Evolutionary conservation across 805 yeast genomes (phyloP), one percentile per base, ranked within the genome.

Genomic region (Grigorovia transvaalensis): DNA sequence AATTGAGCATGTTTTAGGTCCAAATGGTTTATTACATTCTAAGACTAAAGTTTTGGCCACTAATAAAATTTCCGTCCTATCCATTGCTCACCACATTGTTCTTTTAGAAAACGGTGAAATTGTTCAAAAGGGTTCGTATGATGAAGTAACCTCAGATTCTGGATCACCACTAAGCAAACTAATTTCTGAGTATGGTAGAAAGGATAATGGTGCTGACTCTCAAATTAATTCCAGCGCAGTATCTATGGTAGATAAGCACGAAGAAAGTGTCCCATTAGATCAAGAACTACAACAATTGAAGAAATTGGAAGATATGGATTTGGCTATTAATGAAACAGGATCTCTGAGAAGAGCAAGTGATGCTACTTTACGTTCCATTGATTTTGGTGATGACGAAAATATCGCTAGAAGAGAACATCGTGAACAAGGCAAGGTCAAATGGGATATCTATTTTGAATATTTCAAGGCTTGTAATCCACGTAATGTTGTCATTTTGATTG

Each of bases 371-470:
- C 51, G 61, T 29, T 63, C 67, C 48, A 61, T 68, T 50, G 64
- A 60, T 42, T 68, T 68, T 55, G 69, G 59, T 48, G 67, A 71
- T 47, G 76, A 72, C 45, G 74, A 50, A 57, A 65, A 60, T 46
- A 55, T 53, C 30, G 62, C 57, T 2, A 63, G 68, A 49, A 80
- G 78, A 58, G 99, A 93, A 69, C 89, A 81, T 57, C 78, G 85
- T 53, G 96, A 93, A 69, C 90, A 88, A 65, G 99, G 99, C 51
- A 82, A 88, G 65, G 99, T 93, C 52, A 85, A 87, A 63, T 85
- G 96, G 89, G 74, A 76, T 30, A 87, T 93, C 44, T 93, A 93
- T 67, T 59, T 70, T 54, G 86, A 81, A 54, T 93, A 93, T 65
- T 95, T 95, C 23, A 80, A 77, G 54, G 96, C 98, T 0, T 90